Conservation (phyloP, 2,329 filamentous ascomycete species). For the Nothophoma quercina region DNA sequence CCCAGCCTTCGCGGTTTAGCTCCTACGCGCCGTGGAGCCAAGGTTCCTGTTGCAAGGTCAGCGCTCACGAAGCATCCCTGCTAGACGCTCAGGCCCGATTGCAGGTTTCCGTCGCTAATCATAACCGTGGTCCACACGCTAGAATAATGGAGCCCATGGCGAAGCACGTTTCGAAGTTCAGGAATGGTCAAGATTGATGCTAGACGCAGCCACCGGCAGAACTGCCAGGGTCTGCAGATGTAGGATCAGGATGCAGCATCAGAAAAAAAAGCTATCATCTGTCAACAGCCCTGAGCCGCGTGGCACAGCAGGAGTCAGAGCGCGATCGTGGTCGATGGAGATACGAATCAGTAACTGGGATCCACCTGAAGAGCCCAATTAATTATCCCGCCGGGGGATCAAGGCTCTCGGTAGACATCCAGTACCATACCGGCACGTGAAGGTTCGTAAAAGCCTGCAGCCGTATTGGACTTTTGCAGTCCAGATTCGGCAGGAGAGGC, state of each 20-base stretch:
- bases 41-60: constrained; percentile 9
- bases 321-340: neutral
- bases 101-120: constrained; percentile 11
- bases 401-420: constrained; percentile 8
- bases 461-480: neutral
- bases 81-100: constrained; percentile 5
- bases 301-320: constrained; percentile 2
- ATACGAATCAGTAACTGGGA: constrained; percentile 2
- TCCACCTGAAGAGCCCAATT: neutral
- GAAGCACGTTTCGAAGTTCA: constrained; percentile 13
- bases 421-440: constrained; percentile 5
- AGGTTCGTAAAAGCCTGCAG: constrained; percentile 5
- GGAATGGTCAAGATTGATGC: neutral
- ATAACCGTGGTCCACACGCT: neutral
- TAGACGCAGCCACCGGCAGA: constrained; percentile 9
- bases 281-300: constrained; percentile 1
- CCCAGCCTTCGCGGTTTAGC: constrained; percentile 11
- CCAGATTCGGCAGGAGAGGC: constrained; percentile 7
- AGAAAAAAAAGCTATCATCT: neutral
- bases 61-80: constrained; percentile 9
- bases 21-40: constrained; percentile 11
- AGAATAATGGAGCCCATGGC: neutral
- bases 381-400: neutral
- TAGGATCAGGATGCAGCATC: neutral
- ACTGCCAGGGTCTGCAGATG: constrained; percentile 2